Conservation (phyloP, 805 yeast genomes). For the Pichia nanzhaoensis region DNA sequence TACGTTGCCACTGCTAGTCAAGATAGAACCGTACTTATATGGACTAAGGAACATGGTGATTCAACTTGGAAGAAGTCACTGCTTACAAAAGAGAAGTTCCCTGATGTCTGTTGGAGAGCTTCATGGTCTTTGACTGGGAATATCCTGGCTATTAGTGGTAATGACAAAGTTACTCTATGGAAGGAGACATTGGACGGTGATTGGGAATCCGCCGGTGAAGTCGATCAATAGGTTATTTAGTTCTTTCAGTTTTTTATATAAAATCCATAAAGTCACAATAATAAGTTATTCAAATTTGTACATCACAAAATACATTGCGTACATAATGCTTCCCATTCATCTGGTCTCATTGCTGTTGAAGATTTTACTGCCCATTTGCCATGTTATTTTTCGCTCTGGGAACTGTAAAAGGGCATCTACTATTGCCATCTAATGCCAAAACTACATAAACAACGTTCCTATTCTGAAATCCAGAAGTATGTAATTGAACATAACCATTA, state of each 20-base stretch:
- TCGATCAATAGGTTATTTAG: conserved; percentile 52
- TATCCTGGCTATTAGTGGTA: conserved; percentile 90
- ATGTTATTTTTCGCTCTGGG: too few species aligned
- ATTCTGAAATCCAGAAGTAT: too few species aligned
- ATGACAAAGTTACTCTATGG: conserved; percentile 95
- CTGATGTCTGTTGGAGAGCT: conserved; percentile 97
- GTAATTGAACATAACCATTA: too few species aligned
- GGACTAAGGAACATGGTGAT: conserved; percentile 57
- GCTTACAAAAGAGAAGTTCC: conserved; percentile 74
- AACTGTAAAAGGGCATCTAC: too few species aligned
- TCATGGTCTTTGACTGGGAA: conserved; percentile 97
- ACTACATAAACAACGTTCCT: too few species aligned
- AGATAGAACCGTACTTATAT: conserved; percentile 87
- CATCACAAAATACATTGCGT: too few species aligned
- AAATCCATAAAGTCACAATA: too few species aligned
- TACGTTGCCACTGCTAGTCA: conserved; percentile 96
- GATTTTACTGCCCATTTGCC: too few species aligned
- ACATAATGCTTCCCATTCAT: too few species aligned
- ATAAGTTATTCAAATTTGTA: too few species aligned
- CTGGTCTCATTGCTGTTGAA: too few species aligned
- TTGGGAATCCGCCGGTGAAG: conserved; percentile 98
- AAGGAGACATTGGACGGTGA: conserved; percentile 86
- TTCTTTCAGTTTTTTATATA: not conserved
- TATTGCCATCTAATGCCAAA: too few species aligned
- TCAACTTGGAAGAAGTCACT: conserved; percentile 68